A percentile compares a stretch with the other conserved stretches of the same genome.
These are phyloP conservation scores for Paracoccidioides brasiliensis DNA, from an alignment of 2,329 filamentous ascomycete species.

Conservation along the genomic window DNA sequence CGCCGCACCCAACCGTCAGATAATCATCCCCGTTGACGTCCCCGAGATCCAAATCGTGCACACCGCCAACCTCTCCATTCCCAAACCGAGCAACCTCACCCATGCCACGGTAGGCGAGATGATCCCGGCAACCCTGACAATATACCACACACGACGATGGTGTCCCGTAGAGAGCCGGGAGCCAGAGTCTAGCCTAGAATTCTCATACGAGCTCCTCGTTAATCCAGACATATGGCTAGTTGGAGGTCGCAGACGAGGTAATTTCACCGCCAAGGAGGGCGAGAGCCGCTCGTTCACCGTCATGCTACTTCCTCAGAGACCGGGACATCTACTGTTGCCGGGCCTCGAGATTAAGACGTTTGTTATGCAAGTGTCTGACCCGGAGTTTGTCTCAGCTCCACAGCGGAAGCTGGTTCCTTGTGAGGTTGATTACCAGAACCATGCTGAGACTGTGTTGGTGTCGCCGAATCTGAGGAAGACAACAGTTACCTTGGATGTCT, in stretches of 20 bases:
- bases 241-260: constrained; percentile 65
- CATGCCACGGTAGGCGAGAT: constrained; percentile 29
- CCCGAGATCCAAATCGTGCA: constrained; percentile 72
- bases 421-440: constrained; percentile 69
- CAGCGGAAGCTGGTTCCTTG: constrained; percentile 39
- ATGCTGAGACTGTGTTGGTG: constrained; percentile 64
- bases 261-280: constrained; percentile 46
- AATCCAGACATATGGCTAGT: constrained; percentile 70
- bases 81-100: constrained; percentile 16
- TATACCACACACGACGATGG: constrained; percentile 46
- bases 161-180: constrained; percentile 20
- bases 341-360: constrained; percentile 60
- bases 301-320: constrained; percentile 64
- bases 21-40: constrained; percentile 81
- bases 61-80: constrained; percentile 42
- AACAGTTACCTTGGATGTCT: constrained; percentile 59
- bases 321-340: constrained; percentile 68
- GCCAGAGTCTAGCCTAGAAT: constrained; percentile 47
- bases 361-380: constrained; percentile 26
- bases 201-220: constrained; percentile 69
- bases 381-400: constrained; percentile 7
- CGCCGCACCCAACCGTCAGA: constrained; percentile 42
- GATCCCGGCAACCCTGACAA: constrained; percentile 34
- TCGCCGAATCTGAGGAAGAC: constrained; percentile 57
- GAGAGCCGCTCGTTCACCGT: constrained; percentile 47